A percentile compares a stretch with the other conserved stretches of the same genome.
Conservation (phyloP, 139 green algal species). For the Tetraselmis striata region DNA sequence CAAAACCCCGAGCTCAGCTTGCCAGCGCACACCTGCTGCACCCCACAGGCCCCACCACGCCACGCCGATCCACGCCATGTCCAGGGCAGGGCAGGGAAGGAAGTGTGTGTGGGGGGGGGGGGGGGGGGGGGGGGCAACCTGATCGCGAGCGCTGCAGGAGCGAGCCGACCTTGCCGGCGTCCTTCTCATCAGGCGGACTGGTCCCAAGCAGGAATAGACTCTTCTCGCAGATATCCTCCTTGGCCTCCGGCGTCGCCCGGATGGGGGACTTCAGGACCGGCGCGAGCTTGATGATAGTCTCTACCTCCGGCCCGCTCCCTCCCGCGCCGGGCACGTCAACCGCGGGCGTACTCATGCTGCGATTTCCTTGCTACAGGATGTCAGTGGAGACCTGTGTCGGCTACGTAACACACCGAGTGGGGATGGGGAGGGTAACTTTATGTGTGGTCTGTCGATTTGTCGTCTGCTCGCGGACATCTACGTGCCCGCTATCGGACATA, state of each 20-base stretch:
- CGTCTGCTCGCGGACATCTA: too few relatives aligned
- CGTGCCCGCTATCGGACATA: too few relatives aligned
- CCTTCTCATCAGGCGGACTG: background rate
- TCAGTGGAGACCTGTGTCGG: too few relatives aligned
- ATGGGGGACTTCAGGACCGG: background rate
- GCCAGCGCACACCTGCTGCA: background rate
- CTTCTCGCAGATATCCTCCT: background rate
- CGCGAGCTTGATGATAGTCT: background rate
- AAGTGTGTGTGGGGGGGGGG: background rate
- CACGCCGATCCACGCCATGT: background rate
- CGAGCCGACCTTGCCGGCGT: background rate
- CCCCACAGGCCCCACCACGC: background rate
- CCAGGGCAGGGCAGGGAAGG: background rate
- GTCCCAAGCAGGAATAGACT: background rate
- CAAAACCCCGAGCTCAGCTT: background rate
- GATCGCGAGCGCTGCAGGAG: background rate
- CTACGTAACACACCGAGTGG: too few relatives aligned
- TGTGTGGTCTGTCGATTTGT: too few relatives aligned
- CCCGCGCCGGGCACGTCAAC: too few relatives aligned
- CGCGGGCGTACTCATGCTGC: too few relatives aligned
- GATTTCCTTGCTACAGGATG: too few relatives aligned
- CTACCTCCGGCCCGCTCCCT: background rate
- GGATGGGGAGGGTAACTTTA: too few relatives aligned
- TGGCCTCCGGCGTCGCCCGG: background rate
- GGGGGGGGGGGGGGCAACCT: background rate